Conservation (phyloP, 2,329 filamentous ascomycete genomes). For the Amauroascus niger region DNA sequence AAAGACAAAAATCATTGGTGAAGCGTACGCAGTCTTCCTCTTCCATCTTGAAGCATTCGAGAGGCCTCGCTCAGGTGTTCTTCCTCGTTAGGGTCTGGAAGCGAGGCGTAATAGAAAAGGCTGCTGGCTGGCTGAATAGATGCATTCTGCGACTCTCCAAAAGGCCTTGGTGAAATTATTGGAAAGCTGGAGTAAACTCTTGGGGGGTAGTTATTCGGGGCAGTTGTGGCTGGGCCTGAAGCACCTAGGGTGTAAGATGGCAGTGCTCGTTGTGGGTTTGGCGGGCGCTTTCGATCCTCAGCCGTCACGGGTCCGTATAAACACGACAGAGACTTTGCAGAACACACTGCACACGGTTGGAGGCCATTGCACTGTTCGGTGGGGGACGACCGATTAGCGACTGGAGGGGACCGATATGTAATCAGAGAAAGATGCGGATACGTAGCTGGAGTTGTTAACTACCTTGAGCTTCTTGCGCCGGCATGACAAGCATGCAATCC, state of each 20-base stretch:
- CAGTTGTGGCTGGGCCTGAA: neutral
- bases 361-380: conserved; percentile 7
- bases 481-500: conserved; percentile 8
- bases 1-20: too few species aligned
- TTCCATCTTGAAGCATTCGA: conserved; percentile 56
- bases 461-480: conserved; percentile 12
- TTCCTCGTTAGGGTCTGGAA: conserved; percentile 17
- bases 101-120: conserved; percentile 1
- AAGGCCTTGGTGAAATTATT: conserved; percentile 1
- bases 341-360: conserved; percentile 8
- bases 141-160: neutral
- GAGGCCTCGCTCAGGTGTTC: conserved; percentile 43
- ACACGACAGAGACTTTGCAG: neutral
- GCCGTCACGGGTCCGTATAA: neutral
- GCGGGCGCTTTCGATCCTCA: neutral
- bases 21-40: conserved; percentile 31
- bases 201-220: neutral
- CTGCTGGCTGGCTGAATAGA: neutral
- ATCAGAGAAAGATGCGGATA: neutral
- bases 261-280: conserved; percentile 2
- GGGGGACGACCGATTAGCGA: neutral
- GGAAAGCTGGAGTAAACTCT: neutral
- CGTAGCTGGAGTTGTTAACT: neutral
- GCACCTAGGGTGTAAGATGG: neutral
- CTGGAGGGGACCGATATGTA: neutral